These are phyloP conservation scores for Avicennia marina DNA, from an alignment of 257 asterid species.

Conservation along the genomic window DNA sequence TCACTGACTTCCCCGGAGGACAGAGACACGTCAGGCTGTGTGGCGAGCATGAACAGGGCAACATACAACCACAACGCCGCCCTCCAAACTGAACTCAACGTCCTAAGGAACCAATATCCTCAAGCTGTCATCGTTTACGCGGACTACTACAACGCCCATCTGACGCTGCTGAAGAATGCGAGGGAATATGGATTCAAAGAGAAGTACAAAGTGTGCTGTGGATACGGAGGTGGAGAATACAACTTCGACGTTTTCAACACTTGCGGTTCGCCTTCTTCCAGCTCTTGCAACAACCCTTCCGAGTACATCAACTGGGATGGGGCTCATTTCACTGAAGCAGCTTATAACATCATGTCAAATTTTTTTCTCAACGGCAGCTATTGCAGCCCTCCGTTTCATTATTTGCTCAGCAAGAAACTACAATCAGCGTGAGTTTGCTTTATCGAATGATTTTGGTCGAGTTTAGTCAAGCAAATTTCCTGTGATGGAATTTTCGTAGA, in stretches of 20 bases:
- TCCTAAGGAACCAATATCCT: conserved; percentile 41
- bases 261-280: conserved; percentile 59
- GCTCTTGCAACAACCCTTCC: conserved; percentile 48
- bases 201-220: conserved; percentile 64
- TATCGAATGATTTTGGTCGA: too few species aligned
- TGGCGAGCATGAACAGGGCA: conserved; percentile 35
- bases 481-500: too few species aligned
- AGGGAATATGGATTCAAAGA: conserved; percentile 49
- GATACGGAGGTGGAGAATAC: conserved; percentile 45
- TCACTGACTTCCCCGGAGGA: conserved; percentile 41
- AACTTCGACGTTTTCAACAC: conserved; percentile 46
- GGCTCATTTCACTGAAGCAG: conserved; percentile 81
- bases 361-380: conserved; percentile 42
- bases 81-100: conserved; percentile 35
- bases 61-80: conserved; percentile 52
- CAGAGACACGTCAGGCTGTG: conserved; percentile 60
- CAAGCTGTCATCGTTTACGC: conserved; percentile 49
- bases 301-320: conserved; percentile 88
- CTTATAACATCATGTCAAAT: conserved; percentile 52
- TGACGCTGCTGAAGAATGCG: conserved; percentile 30
- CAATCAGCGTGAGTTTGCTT: too few species aligned
- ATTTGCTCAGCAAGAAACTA: too few species aligned
- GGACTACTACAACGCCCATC: conserved; percentile 58
- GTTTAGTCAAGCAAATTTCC: too few species aligned
- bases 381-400: too few species aligned